Base-by-base conservation (phyloP, 2,329 filamentous ascomycete genomes). In the Tolypocladium nubicola region DNA sequence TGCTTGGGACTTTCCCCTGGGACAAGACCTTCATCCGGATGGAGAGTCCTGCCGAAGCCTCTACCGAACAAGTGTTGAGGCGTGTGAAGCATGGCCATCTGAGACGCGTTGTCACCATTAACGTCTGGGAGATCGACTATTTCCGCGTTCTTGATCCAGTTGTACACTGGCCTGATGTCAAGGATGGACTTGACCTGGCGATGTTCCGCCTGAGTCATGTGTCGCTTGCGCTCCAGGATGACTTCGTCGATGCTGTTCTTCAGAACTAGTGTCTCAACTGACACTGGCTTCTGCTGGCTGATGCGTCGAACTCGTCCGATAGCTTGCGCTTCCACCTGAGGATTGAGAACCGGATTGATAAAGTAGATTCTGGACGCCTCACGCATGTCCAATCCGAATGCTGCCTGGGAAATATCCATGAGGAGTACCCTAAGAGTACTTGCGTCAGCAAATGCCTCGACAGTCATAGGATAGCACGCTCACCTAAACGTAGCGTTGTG, bases 341-440 rank as follows among this genome's bases (percentile, higher is more conserved):
- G 90, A 55, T 92, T 88, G 68, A 94, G 87, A 14, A 96, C 89
- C 0, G 93, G 92, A 61, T 88, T 93, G 57, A 96, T 81, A 61
- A 97, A 97, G 71, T 91, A 95, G 11, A 97, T 86, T 2, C 93
- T 79, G 5, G 88, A 94, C 1, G 92, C 92, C 13, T 83, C 85
- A 55, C 85, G 86, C 70, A 97, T 85, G 67, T 97, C 92, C 0
- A 97, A 78, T 0, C 93, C 93, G 60, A 92, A 90, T 0, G 92
- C 90, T 37, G 92, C 92, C 67, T 94, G 90, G 1, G 83, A 84
- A n/a, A 97, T 82, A 66, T 96, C 91, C 87, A 97, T 96, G 1
- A 97, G 78, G 2, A 97, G 75, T 0, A 97, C 90, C 7, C 89
- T 56, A 21, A 9, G 14, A 50, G 7, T n/a, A 41, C 53, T 65